Evolutionary conservation across 2,329 filamentous ascomycete species (phyloP).

Genomic region (Aaosphaeria arxii): DNA sequence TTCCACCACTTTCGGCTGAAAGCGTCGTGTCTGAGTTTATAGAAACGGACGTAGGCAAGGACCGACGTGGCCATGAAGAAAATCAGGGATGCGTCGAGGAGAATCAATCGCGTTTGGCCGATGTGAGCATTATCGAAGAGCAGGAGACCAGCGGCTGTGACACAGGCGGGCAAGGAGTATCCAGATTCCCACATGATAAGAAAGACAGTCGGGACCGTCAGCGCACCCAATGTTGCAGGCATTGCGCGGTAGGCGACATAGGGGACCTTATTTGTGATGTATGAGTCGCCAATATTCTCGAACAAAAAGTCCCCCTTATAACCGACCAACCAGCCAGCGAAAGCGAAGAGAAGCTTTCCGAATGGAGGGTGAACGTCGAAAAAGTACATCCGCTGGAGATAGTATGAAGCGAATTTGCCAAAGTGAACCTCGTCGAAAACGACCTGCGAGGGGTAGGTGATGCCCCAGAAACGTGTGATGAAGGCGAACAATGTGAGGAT

Average conservation of each 20-base stretch:
- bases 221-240: constrained; percentile 84
- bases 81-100: constrained; percentile 90
- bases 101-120: constrained; percentile 90
- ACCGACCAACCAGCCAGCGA: constrained; percentile 95
- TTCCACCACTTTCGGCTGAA: constrained; percentile 99
- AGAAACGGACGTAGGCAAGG: constrained; percentile 93
- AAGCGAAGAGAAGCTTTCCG: constrained; percentile 94
- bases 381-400: constrained; percentile 96
- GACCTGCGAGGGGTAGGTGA: constrained; percentile 91
- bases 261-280: constrained; percentile 93
- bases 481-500: constrained; percentile 84
- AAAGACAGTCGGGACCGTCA: constrained; percentile 92
- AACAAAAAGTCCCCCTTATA: constrained; percentile 98
- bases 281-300: constrained; percentile 98
- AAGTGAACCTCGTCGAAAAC: constrained; percentile 99
- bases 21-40: constrained; percentile 85
- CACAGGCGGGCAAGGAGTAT: constrained; percentile 89
- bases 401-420: constrained; percentile 76
- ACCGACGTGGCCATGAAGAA: constrained; percentile 95
- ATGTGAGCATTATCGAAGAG: constrained; percentile 98
- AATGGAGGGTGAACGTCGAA: constrained; percentile 99
- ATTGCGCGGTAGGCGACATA: constrained; percentile 95
- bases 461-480: constrained; percentile 90
- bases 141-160: constrained; percentile 80
- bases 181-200: constrained; percentile 99